Conservation (phyloP, 2,329 filamentous ascomycete genomes). For the Colletotrichum chlorophyti region DNA sequence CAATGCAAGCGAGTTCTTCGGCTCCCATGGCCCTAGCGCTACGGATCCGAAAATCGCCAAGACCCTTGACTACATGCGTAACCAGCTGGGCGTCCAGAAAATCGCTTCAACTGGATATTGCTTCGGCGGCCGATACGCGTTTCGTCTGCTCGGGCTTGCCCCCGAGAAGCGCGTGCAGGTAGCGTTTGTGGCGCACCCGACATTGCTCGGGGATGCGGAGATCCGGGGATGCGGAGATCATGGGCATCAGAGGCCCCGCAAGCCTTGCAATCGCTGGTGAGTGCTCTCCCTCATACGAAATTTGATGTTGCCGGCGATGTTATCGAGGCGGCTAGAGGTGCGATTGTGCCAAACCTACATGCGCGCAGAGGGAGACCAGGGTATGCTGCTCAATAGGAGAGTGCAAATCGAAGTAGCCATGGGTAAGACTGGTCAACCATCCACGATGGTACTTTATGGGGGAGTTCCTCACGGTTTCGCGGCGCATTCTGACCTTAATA, state of each 20-base stretch:
- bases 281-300: too few relatives aligned
- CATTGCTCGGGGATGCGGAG: slow-evolving; percentile 65
- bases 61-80: slow-evolving; percentile 51
- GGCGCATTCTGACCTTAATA: slow-evolving; percentile 65
- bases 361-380: slow-evolving; percentile 58
- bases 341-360: neutral
- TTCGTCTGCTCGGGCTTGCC: slow-evolving; percentile 53
- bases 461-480: slow-evolving; percentile 77
- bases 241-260: slow-evolving; percentile 61
- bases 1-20: slow-evolving; percentile 48
- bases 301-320: too few relatives aligned
- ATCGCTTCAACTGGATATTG: slow-evolving; percentile 69
- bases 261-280: slow-evolving; percentile 67
- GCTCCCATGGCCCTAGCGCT: slow-evolving; percentile 43
- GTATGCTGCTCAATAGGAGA: slow-evolving; percentile 65
- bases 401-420: slow-evolving; percentile 7
- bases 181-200: slow-evolving; percentile 70
- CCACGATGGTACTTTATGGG: slow-evolving; percentile 59
- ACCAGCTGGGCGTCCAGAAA: slow-evolving; percentile 53
- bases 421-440: slow-evolving; percentile 8
- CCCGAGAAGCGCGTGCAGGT: slow-evolving; percentile 58
- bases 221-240: slow-evolving; percentile 65
- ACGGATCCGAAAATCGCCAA: slow-evolving; percentile 54
- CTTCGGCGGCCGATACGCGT: slow-evolving; percentile 67
- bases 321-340: neutral